Base-by-base conservation (phyloP, 139 green algal genomes). In the Bryopsis sp. region DNA sequence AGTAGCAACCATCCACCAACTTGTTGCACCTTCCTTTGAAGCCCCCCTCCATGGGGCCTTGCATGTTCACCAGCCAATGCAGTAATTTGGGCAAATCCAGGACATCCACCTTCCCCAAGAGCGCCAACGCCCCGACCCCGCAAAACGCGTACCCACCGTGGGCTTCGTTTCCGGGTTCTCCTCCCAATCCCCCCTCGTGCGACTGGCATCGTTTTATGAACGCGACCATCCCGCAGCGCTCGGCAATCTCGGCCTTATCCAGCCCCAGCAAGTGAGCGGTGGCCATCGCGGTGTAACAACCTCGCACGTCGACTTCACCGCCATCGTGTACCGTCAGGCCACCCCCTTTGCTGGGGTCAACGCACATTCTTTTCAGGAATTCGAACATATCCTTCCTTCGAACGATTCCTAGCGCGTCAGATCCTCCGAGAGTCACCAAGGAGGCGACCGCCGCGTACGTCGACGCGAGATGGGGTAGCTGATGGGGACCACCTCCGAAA, bases 131-230 rank as follows among this genome's bases (percentile, higher is more conserved):
- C 5, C 92, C 92, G 15, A 96, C 38, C 8, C 86, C 95, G 68
- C 95, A 99, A 74, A 88, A 99, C 19, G 92, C 93, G 88, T 99
- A 99, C 32, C 94, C 95, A 15, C 95, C 95, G 74, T 99, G 95
- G 1, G 93, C 94, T 75, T 99, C 95, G 75, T 92, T 94, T 64
- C 89, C 85, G 3, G 94, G 94, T 78, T 98, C 94, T 1, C 94
- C 95, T 2, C 88, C 95, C 3, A 97, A 68, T 15, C 95, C 95
- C 6, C 95, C 95, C 72, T 99, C 89, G 60, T 88, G 82, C 0
- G 85, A 92, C 87, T 95, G 82, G 39, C 34, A 69, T 2, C 59
- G 26, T 48, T 67, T 31, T 0, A 96, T 65, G 64, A 85, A 95
- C 15, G 80, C 58, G 11, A 87, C 75, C 67, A 91, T 70, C 46